These are phyloP conservation scores for Malassezia slooffiae DNA, from an alignment of 1,284 basidiomycete genomes.

Conservation along the genomic window DNA sequence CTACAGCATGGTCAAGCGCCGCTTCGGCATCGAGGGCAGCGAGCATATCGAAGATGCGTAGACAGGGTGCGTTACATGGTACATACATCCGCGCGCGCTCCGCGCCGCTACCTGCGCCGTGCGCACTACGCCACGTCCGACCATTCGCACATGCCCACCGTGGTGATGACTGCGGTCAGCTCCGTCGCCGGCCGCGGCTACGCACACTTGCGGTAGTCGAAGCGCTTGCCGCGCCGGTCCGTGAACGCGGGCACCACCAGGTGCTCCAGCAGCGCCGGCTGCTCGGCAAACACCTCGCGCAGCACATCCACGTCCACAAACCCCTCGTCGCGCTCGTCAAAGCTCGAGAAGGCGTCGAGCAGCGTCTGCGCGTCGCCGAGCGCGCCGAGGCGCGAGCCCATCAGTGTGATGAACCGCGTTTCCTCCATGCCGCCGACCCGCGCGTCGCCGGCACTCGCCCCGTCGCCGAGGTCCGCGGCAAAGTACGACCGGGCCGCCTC, in stretches of 20 bases:
- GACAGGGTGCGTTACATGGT: not conserved
- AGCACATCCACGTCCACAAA: slow-evolving; percentile 30
- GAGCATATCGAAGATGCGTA: slow-evolving; percentile 16
- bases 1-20: slow-evolving; percentile 19
- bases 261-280: not conserved
- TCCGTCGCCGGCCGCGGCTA: too few relatives aligned
- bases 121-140: not conserved
- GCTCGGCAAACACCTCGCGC: slow-evolving; percentile 33
- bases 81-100: too few relatives aligned
- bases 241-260: slow-evolving; percentile 23
- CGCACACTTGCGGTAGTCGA: slow-evolving; percentile 43
- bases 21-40: slow-evolving; percentile 14
- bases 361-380: slow-evolving; percentile 34
- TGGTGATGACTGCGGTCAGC: slow-evolving; percentile 4
- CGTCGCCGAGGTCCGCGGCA: too few relatives aligned
- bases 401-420: slow-evolving; percentile 44
- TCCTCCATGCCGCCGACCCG: slow-evolving; percentile 26
- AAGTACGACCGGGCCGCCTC: slow-evolving; percentile 15
- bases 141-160: slow-evolving; percentile 11
- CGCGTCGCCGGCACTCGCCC: not conserved
- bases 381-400: slow-evolving; percentile 32
- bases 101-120: too few relatives aligned
- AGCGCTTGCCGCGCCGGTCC: slow-evolving; percentile 33
- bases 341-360: slow-evolving; percentile 43
- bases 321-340: slow-evolving; percentile 42